phyloP scores from a whole-genome alignment of 1,284 basidiomycete genomes.

The Prillingera fragicola region DNA sequence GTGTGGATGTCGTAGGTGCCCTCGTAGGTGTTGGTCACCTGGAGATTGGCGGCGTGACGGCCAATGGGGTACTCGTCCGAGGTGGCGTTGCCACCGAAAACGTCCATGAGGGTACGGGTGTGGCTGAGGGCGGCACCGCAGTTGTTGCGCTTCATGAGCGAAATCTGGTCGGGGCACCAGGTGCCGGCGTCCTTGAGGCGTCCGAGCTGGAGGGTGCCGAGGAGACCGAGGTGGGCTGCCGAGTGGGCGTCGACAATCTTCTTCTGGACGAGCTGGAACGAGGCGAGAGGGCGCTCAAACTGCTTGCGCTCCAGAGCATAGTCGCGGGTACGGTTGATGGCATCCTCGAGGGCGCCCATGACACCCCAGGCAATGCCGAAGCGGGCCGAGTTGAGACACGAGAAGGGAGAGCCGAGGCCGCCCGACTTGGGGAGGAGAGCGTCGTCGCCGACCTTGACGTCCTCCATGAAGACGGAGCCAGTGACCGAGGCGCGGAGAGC shows the following conservation, averaged over 20 bases:
- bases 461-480: constrained; percentile 89
- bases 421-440: constrained; percentile 67
- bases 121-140: constrained; percentile 86
- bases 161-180: constrained; percentile 87
- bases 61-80: constrained; percentile 86
- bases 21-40: constrained; percentile 89
- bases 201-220: constrained; percentile 73
- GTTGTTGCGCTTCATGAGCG: constrained; percentile 91
- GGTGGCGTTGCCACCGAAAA: constrained; percentile 84
- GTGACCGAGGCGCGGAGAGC: constrained; percentile 84
- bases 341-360: constrained; percentile 92
- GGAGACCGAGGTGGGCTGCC: constrained; percentile 74
- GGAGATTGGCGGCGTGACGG: constrained; percentile 82
- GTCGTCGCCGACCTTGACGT: constrained; percentile 64
- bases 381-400: constrained; percentile 84
- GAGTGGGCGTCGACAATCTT: constrained; percentile 90
- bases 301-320: constrained; percentile 87
- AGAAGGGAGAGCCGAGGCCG: constrained; percentile 78
- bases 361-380: constrained; percentile 90
- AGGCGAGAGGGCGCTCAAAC: constrained; percentile 81
- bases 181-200: constrained; percentile 75
- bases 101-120: constrained; percentile 70
- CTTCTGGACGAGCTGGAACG: constrained; percentile 94
- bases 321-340: constrained; percentile 66
- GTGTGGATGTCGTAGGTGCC: constrained; percentile 70